phyloP scores from a whole-genome alignment of 2,329 filamentous ascomycete genomes.

The Aspergillus ruber region DNA sequence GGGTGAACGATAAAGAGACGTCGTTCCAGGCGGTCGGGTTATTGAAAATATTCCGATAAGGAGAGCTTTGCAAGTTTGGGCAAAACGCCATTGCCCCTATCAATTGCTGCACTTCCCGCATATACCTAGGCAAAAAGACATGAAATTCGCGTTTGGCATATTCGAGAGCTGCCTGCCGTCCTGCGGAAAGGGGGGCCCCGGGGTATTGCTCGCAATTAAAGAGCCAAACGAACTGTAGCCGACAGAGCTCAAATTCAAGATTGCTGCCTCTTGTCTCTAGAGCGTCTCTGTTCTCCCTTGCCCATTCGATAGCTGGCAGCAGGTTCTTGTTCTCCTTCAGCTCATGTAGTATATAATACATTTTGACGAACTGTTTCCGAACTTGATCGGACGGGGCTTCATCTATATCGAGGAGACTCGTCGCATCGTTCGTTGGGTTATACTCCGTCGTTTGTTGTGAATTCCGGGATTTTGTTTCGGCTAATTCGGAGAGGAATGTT shows the following conservation, averaged over 20 bases:
- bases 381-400: constrained; percentile 60
- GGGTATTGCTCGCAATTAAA: constrained; percentile 63
- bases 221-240: constrained; percentile 82
- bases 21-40: constrained; percentile 72
- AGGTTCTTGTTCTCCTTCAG: constrained; percentile 67
- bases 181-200: constrained; percentile 30
- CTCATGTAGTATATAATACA: constrained; percentile 83
- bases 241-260: constrained; percentile 88
- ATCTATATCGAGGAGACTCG: constrained; percentile 46
- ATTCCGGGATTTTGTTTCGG: constrained; percentile 38
- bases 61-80: constrained; percentile 66
- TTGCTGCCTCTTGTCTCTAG: constrained; percentile 82
- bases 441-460: constrained; percentile 22
- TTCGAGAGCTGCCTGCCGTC: constrained; percentile 53
- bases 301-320: constrained; percentile 80
- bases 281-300: constrained; percentile 59
- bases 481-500: constrained; percentile 72
- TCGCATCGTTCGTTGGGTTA: constrained; percentile 31
- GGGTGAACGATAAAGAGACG: constrained; percentile 78
- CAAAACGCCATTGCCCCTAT: constrained; percentile 74
- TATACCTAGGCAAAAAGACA: constrained; percentile 67
- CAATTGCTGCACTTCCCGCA: constrained; percentile 73
- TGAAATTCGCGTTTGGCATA: constrained; percentile 73
- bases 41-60: constrained; percentile 73
- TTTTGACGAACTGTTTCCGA: constrained; percentile 74